Percentiles rank a stretch among this genome's conserved stretches.
Conservation (phyloP, 1,139 yeast species). For the Candida pseudoviswanathii region DNA sequence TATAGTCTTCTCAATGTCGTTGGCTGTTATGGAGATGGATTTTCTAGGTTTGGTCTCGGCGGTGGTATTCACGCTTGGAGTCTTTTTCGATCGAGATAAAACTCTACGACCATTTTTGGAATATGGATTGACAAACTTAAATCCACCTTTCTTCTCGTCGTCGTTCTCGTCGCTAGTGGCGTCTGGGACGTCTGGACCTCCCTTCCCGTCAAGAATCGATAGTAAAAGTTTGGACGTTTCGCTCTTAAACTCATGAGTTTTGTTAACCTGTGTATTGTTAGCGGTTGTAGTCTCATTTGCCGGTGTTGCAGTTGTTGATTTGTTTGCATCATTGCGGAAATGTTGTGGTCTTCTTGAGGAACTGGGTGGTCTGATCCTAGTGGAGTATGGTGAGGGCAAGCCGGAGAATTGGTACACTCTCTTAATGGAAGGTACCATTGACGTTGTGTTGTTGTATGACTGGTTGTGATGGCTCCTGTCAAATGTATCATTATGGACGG, state of each 20-base stretch:
- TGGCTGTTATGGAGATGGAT: slow-evolving; percentile 28
- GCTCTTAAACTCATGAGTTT: slow-evolving; percentile 39
- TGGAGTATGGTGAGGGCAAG: slow-evolving; percentile 65
- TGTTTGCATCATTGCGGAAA: slow-evolving; percentile 10
- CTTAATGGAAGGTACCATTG: slow-evolving; percentile 36
- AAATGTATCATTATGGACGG: slow-evolving; percentile 27
- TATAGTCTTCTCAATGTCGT: slow-evolving; percentile 39
- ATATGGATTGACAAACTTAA: slow-evolving; percentile 18
- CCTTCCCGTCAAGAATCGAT: slow-evolving; percentile 55
- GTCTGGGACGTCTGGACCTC: slow-evolving; percentile 9
- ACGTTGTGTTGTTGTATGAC: slow-evolving; percentile 17
- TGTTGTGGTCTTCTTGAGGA: slow-evolving; percentile 17
- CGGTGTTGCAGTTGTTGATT: slow-evolving; percentile 5
- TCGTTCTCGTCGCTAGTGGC: slow-evolving; percentile 8
- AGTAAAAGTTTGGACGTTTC: slow-evolving; percentile 68
- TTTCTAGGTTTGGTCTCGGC: slow-evolving; percentile 3
- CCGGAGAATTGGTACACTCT: slow-evolving; percentile 65
- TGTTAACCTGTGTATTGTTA: slow-evolving; percentile 2
- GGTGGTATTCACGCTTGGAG: slow-evolving; percentile 7
- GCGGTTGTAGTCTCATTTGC: background rate
- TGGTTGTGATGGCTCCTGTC: slow-evolving; percentile 23
- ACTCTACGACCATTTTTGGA: slow-evolving; percentile 6
- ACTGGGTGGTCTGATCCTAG: slow-evolving; percentile 41
- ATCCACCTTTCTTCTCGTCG: slow-evolving; percentile 6
- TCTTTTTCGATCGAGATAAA: slow-evolving; percentile 6